A percentile compares a stretch with the other conserved stretches of the same genome.
Conservation (phyloP, 208 protist species). For the Leishmania tarentolae region DNA sequence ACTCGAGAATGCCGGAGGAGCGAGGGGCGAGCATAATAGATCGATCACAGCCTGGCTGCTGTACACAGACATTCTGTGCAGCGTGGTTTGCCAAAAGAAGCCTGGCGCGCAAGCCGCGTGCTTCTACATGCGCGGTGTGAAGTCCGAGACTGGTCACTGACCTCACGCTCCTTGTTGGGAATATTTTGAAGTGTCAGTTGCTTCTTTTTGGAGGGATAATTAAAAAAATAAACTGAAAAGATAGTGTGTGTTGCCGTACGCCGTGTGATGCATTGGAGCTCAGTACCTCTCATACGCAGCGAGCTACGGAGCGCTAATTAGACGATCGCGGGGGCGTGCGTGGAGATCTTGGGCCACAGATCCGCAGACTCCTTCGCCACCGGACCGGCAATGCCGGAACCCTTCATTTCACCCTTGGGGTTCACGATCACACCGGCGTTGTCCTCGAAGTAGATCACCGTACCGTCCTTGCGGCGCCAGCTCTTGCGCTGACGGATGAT, state of each 20-base stretch:
- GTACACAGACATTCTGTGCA: background rate
- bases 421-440: constrained; percentile 99
- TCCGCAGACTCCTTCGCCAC: constrained; percentile 99
- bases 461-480: constrained; percentile 98
- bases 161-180: background rate
- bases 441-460: constrained; percentile 99
- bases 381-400: constrained; percentile 99
- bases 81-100: background rate
- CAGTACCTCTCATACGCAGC: constrained; percentile 94
- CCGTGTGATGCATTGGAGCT: background rate
- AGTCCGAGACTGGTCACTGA: background rate
- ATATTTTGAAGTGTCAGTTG: background rate
- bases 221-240: no score
- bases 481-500: constrained; percentile 99
- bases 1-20: background rate
- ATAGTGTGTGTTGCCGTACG: background rate
- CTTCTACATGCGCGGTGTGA: background rate
- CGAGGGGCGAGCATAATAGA: background rate
- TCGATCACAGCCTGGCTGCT: background rate
- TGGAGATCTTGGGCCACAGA: constrained; percentile 99
- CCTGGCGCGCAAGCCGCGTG: background rate
- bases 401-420: constrained; percentile 99
- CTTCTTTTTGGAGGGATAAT: no score
- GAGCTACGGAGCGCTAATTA: constrained; percentile 96
- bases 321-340: constrained; percentile 94